Percentiles rank a stretch among this genome's conserved stretches.
phyloP scores from a whole-genome alignment of 2,329 filamentous ascomycete genomes.

The Colletotrichum magnum region DNA sequence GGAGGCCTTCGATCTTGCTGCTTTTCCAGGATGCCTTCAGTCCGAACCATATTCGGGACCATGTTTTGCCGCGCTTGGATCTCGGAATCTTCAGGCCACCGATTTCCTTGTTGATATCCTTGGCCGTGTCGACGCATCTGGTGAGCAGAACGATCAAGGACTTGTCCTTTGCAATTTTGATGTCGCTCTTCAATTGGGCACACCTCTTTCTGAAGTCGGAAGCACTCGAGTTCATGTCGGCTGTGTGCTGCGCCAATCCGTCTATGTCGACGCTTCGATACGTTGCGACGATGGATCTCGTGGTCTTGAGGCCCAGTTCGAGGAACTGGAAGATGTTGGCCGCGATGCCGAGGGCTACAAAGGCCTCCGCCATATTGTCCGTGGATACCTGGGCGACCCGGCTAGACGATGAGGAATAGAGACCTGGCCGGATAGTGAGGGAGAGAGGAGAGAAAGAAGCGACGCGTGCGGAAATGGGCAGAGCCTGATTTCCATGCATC shows the following conservation, averaged over 20 bases:
- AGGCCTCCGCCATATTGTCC: conserved; percentile 3
- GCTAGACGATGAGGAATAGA: too few species aligned
- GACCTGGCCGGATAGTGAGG: too few species aligned
- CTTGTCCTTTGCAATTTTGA: neutral
- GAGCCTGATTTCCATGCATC: too few species aligned
- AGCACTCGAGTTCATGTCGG: neutral
- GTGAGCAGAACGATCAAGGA: neutral
- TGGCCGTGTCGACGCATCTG: neutral
- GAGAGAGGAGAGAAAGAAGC: too few species aligned
- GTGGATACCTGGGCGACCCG: too few species aligned
- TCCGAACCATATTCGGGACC: too few species aligned
- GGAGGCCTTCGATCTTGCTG: neutral
- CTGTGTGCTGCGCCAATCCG: neutral
- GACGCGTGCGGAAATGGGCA: too few species aligned
- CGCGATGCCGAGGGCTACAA: conserved; percentile 58
- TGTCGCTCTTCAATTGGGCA: too few species aligned
- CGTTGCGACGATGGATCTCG: conserved; percentile 4
- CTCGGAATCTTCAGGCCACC: neutral
- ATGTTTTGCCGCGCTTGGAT: neutral
- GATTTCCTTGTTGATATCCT: conserved; percentile 1
- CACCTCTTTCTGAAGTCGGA: neutral
- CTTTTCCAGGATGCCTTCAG: neutral
- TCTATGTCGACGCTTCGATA: conserved; percentile 2
- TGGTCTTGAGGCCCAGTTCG: conserved; percentile 26
- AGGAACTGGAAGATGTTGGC: conserved; percentile 34